Base-by-base conservation (phyloP, 148 eudicot genomes). In the Chenopodium quinoa region DNA sequence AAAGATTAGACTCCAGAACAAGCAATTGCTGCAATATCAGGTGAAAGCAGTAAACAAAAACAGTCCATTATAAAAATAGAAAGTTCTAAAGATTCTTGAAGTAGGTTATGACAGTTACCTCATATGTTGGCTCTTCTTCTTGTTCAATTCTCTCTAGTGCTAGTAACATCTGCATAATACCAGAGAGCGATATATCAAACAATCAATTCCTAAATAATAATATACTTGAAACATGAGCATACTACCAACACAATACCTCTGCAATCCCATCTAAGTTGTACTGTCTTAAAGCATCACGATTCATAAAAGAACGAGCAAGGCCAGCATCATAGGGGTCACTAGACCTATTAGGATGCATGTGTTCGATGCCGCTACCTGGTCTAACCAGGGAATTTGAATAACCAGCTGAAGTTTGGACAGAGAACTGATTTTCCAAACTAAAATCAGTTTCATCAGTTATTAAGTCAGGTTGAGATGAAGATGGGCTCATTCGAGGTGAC, bases 101-200 rank as follows among this genome's bases (percentile, higher is more conserved):
- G 25, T 9, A 44, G 31, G 13, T 19, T 37, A 34, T 71, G 27
- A 76, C 27, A 76, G 37, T 37, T 91, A 96, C 99, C 97, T 93
- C 99, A 86, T 90, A 87, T 64, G 92, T 83, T 47, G 91, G 89
- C 84, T 89, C 97, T 77, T 90, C 94, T 82, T 92, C 91, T 82
- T 90, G 94, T 80, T 90, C 99, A 76, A 95, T 90, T 80, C 97
- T 90, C 79, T 92, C 97, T 56, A 96, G 90, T 1, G 97, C 95
- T 84, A 91, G 77, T 44, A 96, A 74, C 78, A 92, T 88, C 99
- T 93, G 88, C 80, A 84, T 27, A 54, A 56, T n/a, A 29, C 48
- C 58, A 52, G 73, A 73, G 17, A 75, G 25, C 73, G 80, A 60
- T n/a, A 56, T 48, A 37, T 44, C 12, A 65, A 76, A 48, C 67